A percentile compares a stretch with the other conserved stretches of the same genome.
Conservation (phyloP, 2,329 filamentous ascomycete species). For the Claviceps pazoutovae region DNA sequence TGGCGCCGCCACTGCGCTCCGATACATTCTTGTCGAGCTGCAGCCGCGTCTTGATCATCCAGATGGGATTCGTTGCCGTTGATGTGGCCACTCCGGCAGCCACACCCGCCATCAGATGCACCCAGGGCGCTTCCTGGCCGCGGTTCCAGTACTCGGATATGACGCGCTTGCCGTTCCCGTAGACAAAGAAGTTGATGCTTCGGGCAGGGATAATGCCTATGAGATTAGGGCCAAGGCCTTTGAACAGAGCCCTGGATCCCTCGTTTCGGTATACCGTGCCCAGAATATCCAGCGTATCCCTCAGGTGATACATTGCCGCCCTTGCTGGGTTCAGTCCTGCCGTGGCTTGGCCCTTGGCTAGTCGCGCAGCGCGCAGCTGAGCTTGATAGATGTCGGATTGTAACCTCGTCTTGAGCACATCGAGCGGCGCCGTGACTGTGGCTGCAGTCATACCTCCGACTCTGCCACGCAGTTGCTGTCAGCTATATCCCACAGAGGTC, state of each 20-base stretch:
- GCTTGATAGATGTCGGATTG: conserved; percentile 92
- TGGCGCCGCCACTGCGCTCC: conserved; percentile 37
- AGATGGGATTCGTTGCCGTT: conserved; percentile 90
- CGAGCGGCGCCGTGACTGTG: conserved; percentile 83
- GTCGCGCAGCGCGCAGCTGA: conserved; percentile 56
- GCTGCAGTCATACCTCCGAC: conserved; percentile 83
- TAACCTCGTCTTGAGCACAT: conserved; percentile 83
- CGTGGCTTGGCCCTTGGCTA: conserved; percentile 38
- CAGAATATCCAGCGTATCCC: conserved; percentile 77
- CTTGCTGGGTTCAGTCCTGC: conserved; percentile 45
- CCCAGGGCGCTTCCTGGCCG: conserved; percentile 54
- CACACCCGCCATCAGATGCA: conserved; percentile 66
- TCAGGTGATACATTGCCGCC: conserved; percentile 58
- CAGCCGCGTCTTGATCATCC: conserved; percentile 86
- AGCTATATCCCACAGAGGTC: conserved; percentile 3
- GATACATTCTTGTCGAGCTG: conserved; percentile 82
- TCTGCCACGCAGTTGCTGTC: conserved; percentile 28
- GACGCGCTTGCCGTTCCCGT: conserved; percentile 79
- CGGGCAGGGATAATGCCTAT: conserved; percentile 80
- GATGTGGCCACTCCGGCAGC: conserved; percentile 72
- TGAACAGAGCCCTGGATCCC: conserved; percentile 80
- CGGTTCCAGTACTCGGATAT: conserved; percentile 62
- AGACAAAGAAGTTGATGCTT: conserved; percentile 87
- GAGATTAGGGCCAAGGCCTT: conserved; percentile 81
- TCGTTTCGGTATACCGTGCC: conserved; percentile 66